Evolutionary conservation across 108 stramenopile species (phyloP).

Genomic region (Fragilariopsis cylindrus): DNA sequence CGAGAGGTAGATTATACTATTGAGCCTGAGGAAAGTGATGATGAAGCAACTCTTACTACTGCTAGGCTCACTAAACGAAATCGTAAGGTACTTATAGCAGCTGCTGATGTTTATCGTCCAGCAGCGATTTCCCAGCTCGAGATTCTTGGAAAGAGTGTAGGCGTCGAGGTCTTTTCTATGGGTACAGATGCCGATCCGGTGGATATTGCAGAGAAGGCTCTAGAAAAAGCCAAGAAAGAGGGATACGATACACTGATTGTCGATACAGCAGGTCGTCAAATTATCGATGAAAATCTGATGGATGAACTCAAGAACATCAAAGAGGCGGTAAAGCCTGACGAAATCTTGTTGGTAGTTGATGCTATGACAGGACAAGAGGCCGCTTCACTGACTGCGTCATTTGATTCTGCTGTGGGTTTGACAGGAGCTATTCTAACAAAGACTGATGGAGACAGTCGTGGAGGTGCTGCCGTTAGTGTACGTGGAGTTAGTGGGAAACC

Average conservation of each 20-base stretch:
- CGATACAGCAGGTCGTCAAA: conserved; percentile 97
- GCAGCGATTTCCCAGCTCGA: conserved; percentile 94
- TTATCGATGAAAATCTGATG: conserved; percentile 92
- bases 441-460: conserved; percentile 94
- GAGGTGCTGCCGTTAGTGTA: conserved; percentile 93
- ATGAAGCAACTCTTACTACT: conserved; percentile 50
- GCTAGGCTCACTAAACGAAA: conserved; percentile 67
- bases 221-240: conserved; percentile 76
- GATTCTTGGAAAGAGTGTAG: conserved; percentile 80
- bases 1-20: conserved; percentile 77
- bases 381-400: conserved; percentile 90
- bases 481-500: conserved; percentile 92
- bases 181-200: conserved; percentile 88
- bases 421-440: conserved; percentile 95
- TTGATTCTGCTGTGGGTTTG: conserved; percentile 91
- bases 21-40: conserved; percentile 38
- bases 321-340: conserved; percentile 80
- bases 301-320: conserved; percentile 85
- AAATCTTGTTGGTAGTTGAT: conserved; percentile 96
- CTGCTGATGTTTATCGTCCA: conserved; percentile 96
- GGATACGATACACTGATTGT: conserved; percentile 93
- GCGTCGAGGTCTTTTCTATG: conserved; percentile 81
- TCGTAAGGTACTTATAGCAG: conserved; percentile 86
- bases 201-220: conserved; percentile 77
- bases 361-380: conserved; percentile 99